Percentiles rank a stretch among this genome's conserved stretches.
Conservation (phyloP, 768 basidiomycete genomes). For the Suillus spraguei region DNA sequence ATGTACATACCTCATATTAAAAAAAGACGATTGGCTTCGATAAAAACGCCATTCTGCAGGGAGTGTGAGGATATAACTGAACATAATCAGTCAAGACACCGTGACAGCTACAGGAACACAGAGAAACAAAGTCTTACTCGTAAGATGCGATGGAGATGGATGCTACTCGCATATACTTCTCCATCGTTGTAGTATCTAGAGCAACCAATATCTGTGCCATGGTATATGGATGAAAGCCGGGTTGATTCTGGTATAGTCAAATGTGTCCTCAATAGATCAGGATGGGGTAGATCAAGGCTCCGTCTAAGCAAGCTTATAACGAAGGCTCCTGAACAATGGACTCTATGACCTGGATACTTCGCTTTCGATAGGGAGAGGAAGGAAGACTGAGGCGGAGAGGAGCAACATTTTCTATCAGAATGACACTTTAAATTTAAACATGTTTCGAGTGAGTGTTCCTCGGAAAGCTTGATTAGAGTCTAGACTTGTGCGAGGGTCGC, state of each 20-base stretch:
- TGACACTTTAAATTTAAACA: not conserved
- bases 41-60: slow-evolving; percentile 37
- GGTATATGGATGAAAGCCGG: not conserved
- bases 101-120: not conserved
- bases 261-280: not conserved
- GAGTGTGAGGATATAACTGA: slow-evolving; percentile 35
- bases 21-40: slow-evolving; percentile 24
- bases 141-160: slow-evolving; percentile 42
- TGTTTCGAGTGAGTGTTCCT: not conserved
- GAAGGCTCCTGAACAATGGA: not conserved
- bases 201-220: not conserved
- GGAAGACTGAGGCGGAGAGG: not conserved
- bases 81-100: not conserved
- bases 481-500: not conserved
- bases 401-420: not conserved
- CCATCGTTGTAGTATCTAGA: slow-evolving; percentile 15
- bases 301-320: not conserved
- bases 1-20: not conserved
- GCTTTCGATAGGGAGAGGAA: not conserved
- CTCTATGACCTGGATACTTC: not conserved
- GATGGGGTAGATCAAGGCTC: not conserved
- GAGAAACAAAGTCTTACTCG: slow-evolving; percentile 32
- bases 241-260: not conserved
- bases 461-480: not conserved
- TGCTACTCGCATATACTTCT: slow-evolving; percentile 36